A percentile compares a stretch with the other conserved stretches of the same genome.
Evolutionary conservation across 2,329 filamentous ascomycete genomes (phyloP).

Genomic region (Fusarium humuli): DNA sequence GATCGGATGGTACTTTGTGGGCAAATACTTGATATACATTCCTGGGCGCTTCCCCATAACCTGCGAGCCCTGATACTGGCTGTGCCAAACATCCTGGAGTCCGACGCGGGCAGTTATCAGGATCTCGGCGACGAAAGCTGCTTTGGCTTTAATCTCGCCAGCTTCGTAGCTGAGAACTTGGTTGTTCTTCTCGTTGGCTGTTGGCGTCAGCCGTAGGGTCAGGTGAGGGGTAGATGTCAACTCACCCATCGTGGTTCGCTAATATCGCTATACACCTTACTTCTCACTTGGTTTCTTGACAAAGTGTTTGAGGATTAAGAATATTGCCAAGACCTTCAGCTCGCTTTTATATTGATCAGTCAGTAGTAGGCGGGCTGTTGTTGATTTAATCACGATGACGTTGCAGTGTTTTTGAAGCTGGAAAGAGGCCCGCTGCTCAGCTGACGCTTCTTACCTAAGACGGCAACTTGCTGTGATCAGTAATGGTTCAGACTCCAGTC

Average conservation of each 20-base stretch:
- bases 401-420: neutral
- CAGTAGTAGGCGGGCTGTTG: neutral
- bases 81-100: slow-evolving; percentile 33
- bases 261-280: neutral
- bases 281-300: neutral
- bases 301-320: fast-evolving
- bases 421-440: neutral
- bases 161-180: slow-evolving; percentile 10
- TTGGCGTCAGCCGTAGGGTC: neutral
- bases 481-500: no score
- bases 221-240: neutral
- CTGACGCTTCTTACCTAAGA: slow-evolving; percentile 1
- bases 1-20: slow-evolving; percentile 28
- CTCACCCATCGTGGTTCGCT: slow-evolving; percentile 13
- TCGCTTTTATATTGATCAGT: neutral
- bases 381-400: neutral
- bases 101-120: slow-evolving; percentile 15
- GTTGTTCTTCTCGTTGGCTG: neutral
- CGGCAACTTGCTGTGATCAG: neutral
- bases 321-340: no score
- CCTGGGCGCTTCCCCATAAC: slow-evolving; percentile 32
- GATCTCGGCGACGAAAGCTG: slow-evolving; percentile 38
- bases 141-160: slow-evolving; percentile 21
- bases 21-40: slow-evolving; percentile 40
- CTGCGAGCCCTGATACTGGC: slow-evolving; percentile 32